These are phyloP conservation scores for Voacanga thouarsii DNA, from an alignment of 257 asterid species.

Conservation along the genomic window DNA sequence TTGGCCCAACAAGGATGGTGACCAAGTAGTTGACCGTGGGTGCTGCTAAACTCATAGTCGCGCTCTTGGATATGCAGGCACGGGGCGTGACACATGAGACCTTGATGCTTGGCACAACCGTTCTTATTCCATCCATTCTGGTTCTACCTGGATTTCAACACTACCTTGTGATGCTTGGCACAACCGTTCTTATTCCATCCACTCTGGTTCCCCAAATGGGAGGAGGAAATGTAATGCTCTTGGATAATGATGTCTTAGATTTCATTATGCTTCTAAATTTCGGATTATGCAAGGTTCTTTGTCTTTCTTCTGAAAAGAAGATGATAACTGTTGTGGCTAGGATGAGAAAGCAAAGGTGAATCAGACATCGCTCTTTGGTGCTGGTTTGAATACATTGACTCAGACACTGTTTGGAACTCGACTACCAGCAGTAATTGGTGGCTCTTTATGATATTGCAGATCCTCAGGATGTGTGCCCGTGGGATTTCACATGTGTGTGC, in stretches of 20 bases:
- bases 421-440: conserved; percentile 81
- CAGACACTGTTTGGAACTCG: conserved; percentile 84
- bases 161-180: conserved; percentile 96
- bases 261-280: background rate
- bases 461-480: conserved; percentile 56
- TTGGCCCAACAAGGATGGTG: too few relatives aligned
- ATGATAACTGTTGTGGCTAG: conserved; percentile 30
- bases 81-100: too few relatives aligned
- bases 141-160: conserved; percentile 92
- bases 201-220: conserved; percentile 85
- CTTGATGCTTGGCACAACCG: too few relatives aligned
- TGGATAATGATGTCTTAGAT: background rate
- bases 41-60: too few relatives aligned
- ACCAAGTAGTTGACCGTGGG: too few relatives aligned
- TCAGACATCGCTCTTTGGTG: conserved; percentile 90
- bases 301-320: background rate
- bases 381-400: conserved; percentile 76
- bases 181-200: conserved; percentile 88
- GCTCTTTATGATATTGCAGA: conserved; percentile 54
- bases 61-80: too few relatives aligned
- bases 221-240: conserved; percentile 63
- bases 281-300: background rate
- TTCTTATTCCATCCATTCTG: too few relatives aligned
- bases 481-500: background rate
- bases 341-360: conserved; percentile 79